Base-by-base conservation (phyloP, 306 rosid species). In the Sesbania bispinosa region DNA sequence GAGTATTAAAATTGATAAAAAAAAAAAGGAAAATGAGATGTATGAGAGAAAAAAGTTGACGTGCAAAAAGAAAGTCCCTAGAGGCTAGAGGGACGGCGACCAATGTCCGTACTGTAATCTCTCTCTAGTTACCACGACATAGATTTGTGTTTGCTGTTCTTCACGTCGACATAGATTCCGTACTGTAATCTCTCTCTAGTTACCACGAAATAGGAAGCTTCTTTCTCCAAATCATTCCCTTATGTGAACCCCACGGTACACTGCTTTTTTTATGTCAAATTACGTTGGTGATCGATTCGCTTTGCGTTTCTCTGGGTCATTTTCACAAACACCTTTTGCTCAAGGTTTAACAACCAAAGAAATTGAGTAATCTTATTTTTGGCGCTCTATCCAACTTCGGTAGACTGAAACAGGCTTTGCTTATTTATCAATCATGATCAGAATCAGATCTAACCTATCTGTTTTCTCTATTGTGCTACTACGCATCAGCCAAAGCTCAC, bases 351-450 rank as follows among this genome's bases (percentile, higher is more conserved):
- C 48, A 69, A 39, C 30, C 36, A 3, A 23, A 39, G 24, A 42
- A 42, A 62, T 26, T 21, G 21, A 20, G 39, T 4, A 1, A 19
- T 60, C 36, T 50, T 42, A 45, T 26, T 30, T n/a, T 45, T 5
- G 18, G 5, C 20, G 27, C 69, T 65, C 39, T 33, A 30, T 39
- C 45, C 7, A 26, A 46, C 27, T 64, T 52, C 58, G 3, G 66
- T 7, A 72, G 1, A 43, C 39, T 52, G 69, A 41, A n/a, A n/a
- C n/a, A n/a, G n/a, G n/a, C n/a, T 27, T 46, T 62, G 66, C 5
- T 33, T 45, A 10, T 29, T 50, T 48, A 5, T 43, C 29, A 39
- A 62, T 57, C 77, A 87, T 87, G 89, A 76, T 73, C 55, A 78
- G 80, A 71, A 27, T 73, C 29, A 77, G 79, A 46, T 60, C 86